These are phyloP conservation scores for Collybiopsis confluens DNA, from an alignment of 768 basidiomycete genomes.

Conservation along the genomic window DNA sequence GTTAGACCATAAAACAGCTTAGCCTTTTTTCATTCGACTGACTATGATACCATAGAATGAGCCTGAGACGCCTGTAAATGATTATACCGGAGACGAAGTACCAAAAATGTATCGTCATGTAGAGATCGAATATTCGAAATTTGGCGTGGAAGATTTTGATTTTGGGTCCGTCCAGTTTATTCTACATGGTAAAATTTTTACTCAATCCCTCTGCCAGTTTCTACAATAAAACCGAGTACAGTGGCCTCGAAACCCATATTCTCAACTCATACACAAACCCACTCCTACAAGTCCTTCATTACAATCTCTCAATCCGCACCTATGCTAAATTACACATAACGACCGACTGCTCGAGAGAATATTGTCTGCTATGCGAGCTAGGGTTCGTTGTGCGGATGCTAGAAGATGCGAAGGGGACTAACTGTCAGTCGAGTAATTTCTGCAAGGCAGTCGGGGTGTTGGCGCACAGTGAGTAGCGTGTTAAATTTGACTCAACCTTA, in stretches of 20 bases:
- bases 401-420: constrained; percentile 88
- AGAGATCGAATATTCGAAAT: constrained; percentile 97
- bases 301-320: constrained; percentile 67
- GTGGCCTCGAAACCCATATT: constrained; percentile 95
- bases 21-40: not conserved
- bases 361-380: constrained; percentile 91
- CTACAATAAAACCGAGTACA: constrained; percentile 88
- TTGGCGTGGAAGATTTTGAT: constrained; percentile 98
- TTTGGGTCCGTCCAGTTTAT: constrained; percentile 62
- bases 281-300: constrained; percentile 87
- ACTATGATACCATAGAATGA: constrained; percentile 35
- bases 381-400: constrained; percentile 95
- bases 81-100: constrained; percentile 54
- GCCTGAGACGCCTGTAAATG: constrained; percentile 47
- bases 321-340: constrained; percentile 91
- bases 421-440: constrained; percentile 97
- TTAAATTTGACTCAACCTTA: not conserved
- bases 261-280: constrained; percentile 96
- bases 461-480: constrained; percentile 61
- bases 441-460: constrained; percentile 89
- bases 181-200: not conserved
- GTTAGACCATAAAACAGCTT: constrained; percentile 27
- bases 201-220: constrained; percentile 46
- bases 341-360: constrained; percentile 81
- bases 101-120: constrained; percentile 86